A percentile compares a stretch with the other conserved stretches of the same genome.
Evolutionary conservation across 2,329 filamentous ascomycete genomes (phyloP).

Genomic region (Colletotrichum sp.): DNA sequence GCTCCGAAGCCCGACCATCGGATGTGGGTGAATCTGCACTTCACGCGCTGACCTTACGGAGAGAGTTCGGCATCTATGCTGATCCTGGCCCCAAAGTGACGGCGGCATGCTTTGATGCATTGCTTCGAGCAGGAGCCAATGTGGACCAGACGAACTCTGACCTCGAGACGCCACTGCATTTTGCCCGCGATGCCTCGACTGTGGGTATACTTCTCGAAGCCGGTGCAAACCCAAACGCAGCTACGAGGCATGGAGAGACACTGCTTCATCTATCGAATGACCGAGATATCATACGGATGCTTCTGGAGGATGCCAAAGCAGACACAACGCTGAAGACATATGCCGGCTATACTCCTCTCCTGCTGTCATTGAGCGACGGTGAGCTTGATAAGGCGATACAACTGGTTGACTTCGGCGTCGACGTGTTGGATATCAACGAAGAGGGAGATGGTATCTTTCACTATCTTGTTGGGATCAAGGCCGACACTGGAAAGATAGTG

Average conservation of each 20-base stretch:
- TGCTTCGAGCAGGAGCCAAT: not conserved
- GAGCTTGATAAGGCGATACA: not conserved
- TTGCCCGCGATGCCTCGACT: not conserved
- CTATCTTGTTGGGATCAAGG: not conserved
- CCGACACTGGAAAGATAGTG: not conserved
- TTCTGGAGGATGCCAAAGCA: not conserved
- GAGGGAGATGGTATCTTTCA: constrained; percentile 25
- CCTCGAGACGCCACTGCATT: not conserved
- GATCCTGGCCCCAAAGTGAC: not conserved
- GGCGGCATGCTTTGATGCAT: not conserved
- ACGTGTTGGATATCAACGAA: constrained; percentile 22
- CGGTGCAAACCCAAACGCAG: constrained; percentile 27
- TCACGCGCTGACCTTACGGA: not conserved
- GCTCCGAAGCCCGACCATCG: not conserved
- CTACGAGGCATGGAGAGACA: not conserved
- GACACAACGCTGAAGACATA: not conserved
- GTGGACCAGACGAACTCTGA: not conserved
- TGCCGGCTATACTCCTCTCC: not conserved
- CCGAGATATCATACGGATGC: not conserved
- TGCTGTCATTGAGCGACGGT: not conserved
- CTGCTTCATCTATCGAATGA: not conserved
- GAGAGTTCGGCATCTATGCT: not conserved
- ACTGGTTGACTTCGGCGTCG: constrained; percentile 17
- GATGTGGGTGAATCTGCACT: not conserved
- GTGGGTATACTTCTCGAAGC: constrained; percentile 23